These are phyloP conservation scores for Suillus clintonianus DNA, from an alignment of 768 basidiomycete species.

Conservation along the genomic window DNA sequence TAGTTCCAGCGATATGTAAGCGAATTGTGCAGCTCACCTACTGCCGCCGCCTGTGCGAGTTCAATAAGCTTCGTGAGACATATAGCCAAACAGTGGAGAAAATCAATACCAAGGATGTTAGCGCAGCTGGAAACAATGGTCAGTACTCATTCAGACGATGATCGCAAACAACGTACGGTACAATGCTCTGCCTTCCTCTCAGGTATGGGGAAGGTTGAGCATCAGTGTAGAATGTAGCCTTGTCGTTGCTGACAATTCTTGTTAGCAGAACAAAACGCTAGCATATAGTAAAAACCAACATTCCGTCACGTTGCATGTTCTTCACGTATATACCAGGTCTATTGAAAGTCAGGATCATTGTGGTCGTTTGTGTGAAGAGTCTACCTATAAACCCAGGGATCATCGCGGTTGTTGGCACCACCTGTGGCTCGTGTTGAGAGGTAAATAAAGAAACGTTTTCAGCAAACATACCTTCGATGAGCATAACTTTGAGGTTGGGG, in stretches of 20 bases:
- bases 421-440: conserved; percentile 32
- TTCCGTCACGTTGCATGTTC: conserved; percentile 72
- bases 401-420: conserved; percentile 71
- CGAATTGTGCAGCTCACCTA: conserved; percentile 39
- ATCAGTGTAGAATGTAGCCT: conserved; percentile 73
- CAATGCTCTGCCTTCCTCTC: conserved; percentile 65
- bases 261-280: not conserved
- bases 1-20: not conserved
- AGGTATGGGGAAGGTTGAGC: conserved; percentile 56
- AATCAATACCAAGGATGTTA: conserved; percentile 53
- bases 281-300: conserved; percentile 42
- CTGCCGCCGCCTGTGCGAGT: conserved; percentile 49
- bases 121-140: conserved; percentile 48
- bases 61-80: not conserved
- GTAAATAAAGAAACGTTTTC: not conserved
- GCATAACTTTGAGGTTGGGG: conserved; percentile 72
- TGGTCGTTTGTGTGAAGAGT: not conserved
- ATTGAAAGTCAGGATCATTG: not conserved
- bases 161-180: conserved; percentile 50
- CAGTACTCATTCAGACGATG: not conserved
- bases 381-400: conserved; percentile 72
- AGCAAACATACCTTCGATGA: conserved; percentile 58
- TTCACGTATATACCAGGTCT: conserved; percentile 69
- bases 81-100: not conserved
- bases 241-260: conserved; percentile 57